Evolutionary conservation across 345 rosid genomes (phyloP).

Genomic region (Citrus sinensis): DVS_A1.0 CM039168.1:6849001-6849500

Average conservation of each 20-base stretch:
- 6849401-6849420: background rate
- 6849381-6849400: no score
- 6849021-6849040: background rate
- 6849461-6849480: no score
- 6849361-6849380: background rate
- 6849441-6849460: no score
- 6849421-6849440: no score
- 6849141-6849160: constrained; percentile 89
- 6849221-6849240: constrained; percentile 12
- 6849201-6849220: constrained; percentile 30
- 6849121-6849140: constrained; percentile 91
- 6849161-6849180: constrained; percentile 87
- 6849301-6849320: background rate
- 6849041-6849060: background rate
- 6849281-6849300: background rate
- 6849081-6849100: background rate
- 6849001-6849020: background rate
- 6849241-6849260: background rate
- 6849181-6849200: constrained; percentile 60
- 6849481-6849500: no score
- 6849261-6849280: constrained; percentile 1
- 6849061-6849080: background rate
- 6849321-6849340: background rate
- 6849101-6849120: constrained; percentile 38
- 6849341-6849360: background rate